Conservation (phyloP, 371 early-diverging fungal species). For the Rozella allomycis region DNA sequence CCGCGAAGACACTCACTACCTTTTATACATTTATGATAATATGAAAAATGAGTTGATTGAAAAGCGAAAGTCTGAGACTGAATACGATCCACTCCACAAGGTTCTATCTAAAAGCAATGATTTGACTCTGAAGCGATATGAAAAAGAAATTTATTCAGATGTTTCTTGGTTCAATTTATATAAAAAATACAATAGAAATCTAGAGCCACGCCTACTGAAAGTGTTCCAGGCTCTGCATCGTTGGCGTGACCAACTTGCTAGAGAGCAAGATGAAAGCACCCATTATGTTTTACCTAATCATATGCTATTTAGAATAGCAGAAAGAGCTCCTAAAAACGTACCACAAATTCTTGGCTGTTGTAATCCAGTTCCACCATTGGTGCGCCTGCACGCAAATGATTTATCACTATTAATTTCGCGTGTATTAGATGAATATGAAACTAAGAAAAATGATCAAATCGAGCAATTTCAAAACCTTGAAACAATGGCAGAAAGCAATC, state of each 20-base stretch:
- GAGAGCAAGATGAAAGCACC: conserved; percentile 60
- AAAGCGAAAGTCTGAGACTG: conserved; percentile 4
- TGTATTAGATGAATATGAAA: too few relatives aligned
- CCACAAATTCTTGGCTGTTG: conserved; percentile 51
- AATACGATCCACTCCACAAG: conserved; percentile 38
- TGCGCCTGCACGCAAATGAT: conserved; percentile 57
- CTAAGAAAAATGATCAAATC: too few relatives aligned
- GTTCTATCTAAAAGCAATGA: conserved; percentile 42
- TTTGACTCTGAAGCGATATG: conserved; percentile 38
- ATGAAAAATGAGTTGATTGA: conserved; percentile 58
- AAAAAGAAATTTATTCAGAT: conserved; percentile 57
- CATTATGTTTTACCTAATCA: conserved; percentile 69
- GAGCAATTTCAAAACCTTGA: too few relatives aligned
- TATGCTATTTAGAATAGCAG: conserved; percentile 52
- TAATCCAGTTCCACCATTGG: conserved; percentile 55
- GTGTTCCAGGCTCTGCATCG: conserved; percentile 67
- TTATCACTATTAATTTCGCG: conserved; percentile 44
- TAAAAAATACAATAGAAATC: too few relatives aligned
- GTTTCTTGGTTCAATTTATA: too few relatives aligned
- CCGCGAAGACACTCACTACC: conserved; percentile 80
- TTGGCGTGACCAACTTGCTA: conserved; percentile 54
- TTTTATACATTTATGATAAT: conserved; percentile 74
- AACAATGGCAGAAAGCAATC: too few relatives aligned
- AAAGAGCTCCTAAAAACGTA: conserved; percentile 48
- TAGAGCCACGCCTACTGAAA: conserved; percentile 13